phyloP scores from a whole-genome alignment of 805 yeast genomes.

The Candida palmyrensis region DNA sequence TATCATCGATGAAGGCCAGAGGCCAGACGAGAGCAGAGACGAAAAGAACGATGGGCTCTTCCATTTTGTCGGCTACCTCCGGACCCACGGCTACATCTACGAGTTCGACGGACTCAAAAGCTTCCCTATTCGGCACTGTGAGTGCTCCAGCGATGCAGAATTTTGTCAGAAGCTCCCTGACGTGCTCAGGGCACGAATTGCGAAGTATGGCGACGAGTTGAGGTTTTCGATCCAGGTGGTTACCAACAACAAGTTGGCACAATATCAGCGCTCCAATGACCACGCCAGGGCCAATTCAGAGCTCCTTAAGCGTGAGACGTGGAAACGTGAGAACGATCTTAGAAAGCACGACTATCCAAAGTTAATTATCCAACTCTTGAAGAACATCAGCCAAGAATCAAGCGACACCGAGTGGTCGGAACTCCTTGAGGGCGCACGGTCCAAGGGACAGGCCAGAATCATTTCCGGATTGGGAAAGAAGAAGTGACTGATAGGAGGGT shows the following conservation, averaged over 20 bases:
- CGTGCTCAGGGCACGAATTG: conserved; percentile 43
- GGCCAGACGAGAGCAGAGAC: conserved; percentile 15
- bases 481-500: no score
- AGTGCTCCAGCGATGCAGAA: conserved; percentile 35
- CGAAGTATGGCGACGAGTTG: conserved; percentile 44
- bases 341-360: conserved; percentile 53
- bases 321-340: conserved; percentile 51
- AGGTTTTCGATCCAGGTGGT: conserved; percentile 54
- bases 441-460: conserved; percentile 9
- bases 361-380: conserved; percentile 42
- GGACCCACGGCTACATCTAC: conserved; percentile 40
- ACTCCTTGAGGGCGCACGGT: conserved; percentile 20
- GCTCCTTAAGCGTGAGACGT: conserved; percentile 40
- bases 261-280: conserved; percentile 35
- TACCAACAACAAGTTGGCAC: conserved; percentile 44
- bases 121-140: conserved; percentile 48
- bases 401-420: conserved; percentile 37
- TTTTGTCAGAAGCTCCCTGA: conserved; percentile 37
- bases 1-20: conserved; percentile 40
- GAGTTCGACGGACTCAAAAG: conserved; percentile 61
- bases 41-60: conserved; percentile 48
- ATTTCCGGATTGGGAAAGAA: background rate
- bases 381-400: conserved; percentile 29
- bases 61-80: conserved; percentile 57
- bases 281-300: conserved; percentile 33